These are phyloP conservation scores for Populus simonii DNA, from an alignment of 345 rosid genomes.

Conservation along the genomic window DNA sequence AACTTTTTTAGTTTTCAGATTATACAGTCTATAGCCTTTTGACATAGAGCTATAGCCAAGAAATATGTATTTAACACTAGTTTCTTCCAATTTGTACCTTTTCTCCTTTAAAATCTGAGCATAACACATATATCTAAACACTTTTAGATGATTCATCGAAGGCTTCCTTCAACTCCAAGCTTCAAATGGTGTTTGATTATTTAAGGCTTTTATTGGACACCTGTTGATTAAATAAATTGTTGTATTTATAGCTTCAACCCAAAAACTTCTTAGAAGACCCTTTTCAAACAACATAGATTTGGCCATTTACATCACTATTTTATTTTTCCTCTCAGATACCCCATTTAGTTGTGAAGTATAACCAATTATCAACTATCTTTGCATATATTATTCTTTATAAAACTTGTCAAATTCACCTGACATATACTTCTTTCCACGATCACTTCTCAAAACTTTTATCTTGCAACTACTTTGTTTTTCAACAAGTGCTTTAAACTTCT, in stretches of 20 bases:
- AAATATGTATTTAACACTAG: not conserved
- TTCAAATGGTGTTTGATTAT: not conserved
- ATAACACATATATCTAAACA: not conserved
- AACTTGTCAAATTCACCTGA: not conserved
- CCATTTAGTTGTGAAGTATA: not conserved
- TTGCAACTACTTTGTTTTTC: not conserved
- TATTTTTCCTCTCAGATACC: not conserved
- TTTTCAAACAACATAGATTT: not conserved
- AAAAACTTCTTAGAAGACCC: not conserved
- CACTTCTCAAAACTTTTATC: not conserved
- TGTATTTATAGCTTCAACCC: not conserved
- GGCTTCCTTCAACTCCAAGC: not conserved
- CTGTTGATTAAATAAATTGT: not conserved
- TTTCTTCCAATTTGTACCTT: not conserved
- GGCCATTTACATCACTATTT: not conserved
- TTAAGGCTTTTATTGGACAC: not conserved
- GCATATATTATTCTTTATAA: not conserved
- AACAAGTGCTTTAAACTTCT: not conserved
- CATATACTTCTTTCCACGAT: not conserved
- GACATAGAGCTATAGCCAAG: not conserved
- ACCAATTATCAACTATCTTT: not conserved
- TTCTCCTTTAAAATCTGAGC: not conserved
- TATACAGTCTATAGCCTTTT: not conserved
- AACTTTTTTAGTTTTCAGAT: not conserved
- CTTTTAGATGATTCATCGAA: not conserved